phyloP scores from a whole-genome alignment of 1,139 yeast genomes.

The Saccharomyces pastorianus region DNA sequence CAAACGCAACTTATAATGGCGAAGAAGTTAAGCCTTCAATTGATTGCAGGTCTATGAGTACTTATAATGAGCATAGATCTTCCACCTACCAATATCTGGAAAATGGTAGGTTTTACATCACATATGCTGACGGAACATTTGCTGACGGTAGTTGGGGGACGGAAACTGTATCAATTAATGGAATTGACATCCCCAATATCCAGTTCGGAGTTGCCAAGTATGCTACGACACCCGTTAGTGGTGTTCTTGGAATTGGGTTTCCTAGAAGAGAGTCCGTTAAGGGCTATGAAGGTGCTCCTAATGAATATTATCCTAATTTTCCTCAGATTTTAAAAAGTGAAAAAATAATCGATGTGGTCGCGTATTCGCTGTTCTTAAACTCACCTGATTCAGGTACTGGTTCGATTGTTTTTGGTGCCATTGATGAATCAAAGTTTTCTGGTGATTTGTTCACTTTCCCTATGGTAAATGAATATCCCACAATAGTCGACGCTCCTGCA shows the following conservation, averaged over 20 bases:
- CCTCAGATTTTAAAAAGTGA: slow-evolving; percentile 47
- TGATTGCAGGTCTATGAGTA: slow-evolving; percentile 11
- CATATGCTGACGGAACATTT: slow-evolving; percentile 20
- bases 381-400: slow-evolving; percentile 34
- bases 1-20: slow-evolving; percentile 11
- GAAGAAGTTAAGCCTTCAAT: slow-evolving; percentile 7
- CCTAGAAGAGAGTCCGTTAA: slow-evolving; percentile 19
- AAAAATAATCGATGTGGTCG: slow-evolving; percentile 44
- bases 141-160: slow-evolving; percentile 24
- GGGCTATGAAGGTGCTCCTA: slow-evolving; percentile 20
- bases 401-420: slow-evolving; percentile 47
- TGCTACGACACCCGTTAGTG: slow-evolving; percentile 20
- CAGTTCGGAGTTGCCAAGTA: slow-evolving; percentile 24
- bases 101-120: slow-evolving; percentile 18
- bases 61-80: slow-evolving; percentile 12
- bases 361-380: slow-evolving; percentile 47
- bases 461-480: slow-evolving; percentile 33
- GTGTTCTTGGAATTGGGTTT: slow-evolving; percentile 28
- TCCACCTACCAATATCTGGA: slow-evolving; percentile 8
- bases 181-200: slow-evolving; percentile 9
- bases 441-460: slow-evolving; percentile 42
- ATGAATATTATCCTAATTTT: slow-evolving; percentile 42
- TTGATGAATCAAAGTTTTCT: slow-evolving; percentile 41
- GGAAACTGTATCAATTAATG: slow-evolving; percentile 15
- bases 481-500: slow-evolving; percentile 27